Evolutionary conservation across 2,329 filamentous ascomycete species (phyloP), one percentile per base, ranked within the genome.

Genomic region (Verticillium albo-atrum): DNA sequence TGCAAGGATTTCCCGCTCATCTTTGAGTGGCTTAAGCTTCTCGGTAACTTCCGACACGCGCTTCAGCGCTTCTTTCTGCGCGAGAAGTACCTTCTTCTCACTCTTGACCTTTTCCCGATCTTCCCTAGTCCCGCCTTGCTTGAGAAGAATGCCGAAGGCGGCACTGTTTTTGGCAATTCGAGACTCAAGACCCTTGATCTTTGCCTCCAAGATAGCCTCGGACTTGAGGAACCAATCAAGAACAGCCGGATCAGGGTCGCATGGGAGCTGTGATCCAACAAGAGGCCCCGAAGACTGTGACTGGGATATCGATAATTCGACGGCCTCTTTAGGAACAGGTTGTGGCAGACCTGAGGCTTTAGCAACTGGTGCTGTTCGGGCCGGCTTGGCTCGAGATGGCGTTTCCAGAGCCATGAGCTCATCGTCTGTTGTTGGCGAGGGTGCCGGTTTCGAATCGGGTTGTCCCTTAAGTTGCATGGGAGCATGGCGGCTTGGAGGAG

Each of bases 21-120:
- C 69, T 47, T 71, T 71, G 14, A 85, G 68, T 3, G 71, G 66
- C 52, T 72, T 71, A 60, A 80, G 81, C 2, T 72, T 70, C 25
- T 75, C 72, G 59, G 80, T 70, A n/a, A 79, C 75, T 9, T 65
- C 69, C 17, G 70, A 67, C 3, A 84, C 68, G 12, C 71, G 66
- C 32, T 77, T 71, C 23, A 85, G 64, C 15, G 74, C 73, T 54
- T 76, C 73, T 60, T 80, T 77, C 60, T 83, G 79, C 50, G 72
- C 75, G 57, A 77, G 64, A 14, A 86, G 66, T 17, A 68, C 71
- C 62, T 80, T 77, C 63, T 81, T 84, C 52, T 82, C 80, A 42
- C 69, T 71, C 62, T 83, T 83, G 55, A 85, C 74, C 30, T 73
- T 73, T 26, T 72, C 71, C 30, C 80, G 78, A 52, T 75, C 75